Conservation (phyloP, 179 eudicot species). For the Actinidia polygama region DNA sequence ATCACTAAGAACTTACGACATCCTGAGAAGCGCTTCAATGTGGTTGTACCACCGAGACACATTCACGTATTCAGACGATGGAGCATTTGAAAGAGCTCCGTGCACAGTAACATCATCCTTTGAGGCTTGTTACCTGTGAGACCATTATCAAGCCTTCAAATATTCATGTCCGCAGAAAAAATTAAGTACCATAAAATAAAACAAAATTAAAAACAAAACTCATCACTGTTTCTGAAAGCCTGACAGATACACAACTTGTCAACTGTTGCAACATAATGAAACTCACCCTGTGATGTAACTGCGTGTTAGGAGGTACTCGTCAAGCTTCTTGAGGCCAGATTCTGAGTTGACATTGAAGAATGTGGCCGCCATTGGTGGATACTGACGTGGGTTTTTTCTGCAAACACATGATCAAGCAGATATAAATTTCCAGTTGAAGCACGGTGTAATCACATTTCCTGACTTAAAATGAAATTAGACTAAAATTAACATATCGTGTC, state of each 20-base stretch:
- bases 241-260: neutral
- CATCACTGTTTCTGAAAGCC: neutral
- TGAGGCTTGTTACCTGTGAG: constrained; percentile 78
- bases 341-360: constrained; percentile 58
- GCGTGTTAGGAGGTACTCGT: constrained; percentile 75
- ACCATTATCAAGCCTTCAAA: neutral
- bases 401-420: constrained; percentile 9
- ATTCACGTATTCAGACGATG: constrained; percentile 71
- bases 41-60: constrained; percentile 85
- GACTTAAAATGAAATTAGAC: too few species aligned
- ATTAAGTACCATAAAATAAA: neutral
- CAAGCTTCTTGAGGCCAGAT: constrained; percentile 86
- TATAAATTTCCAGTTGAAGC: neutral
- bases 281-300: constrained; percentile 92
- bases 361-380: constrained; percentile 66
- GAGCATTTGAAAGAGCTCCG: constrained; percentile 61
- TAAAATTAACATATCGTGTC: too few species aligned
- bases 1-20: constrained; percentile 76
- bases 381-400: constrained; percentile 10
- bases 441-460: too few species aligned
- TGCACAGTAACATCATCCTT: constrained; percentile 86
- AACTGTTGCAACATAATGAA: neutral
- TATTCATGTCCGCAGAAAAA: neutral
- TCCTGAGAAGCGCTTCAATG: constrained; percentile 86
- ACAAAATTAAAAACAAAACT: too few species aligned